phyloP scores from a whole-genome alignment of 345 rosid genomes.

The Anastatica hierochuntica region DNA sequence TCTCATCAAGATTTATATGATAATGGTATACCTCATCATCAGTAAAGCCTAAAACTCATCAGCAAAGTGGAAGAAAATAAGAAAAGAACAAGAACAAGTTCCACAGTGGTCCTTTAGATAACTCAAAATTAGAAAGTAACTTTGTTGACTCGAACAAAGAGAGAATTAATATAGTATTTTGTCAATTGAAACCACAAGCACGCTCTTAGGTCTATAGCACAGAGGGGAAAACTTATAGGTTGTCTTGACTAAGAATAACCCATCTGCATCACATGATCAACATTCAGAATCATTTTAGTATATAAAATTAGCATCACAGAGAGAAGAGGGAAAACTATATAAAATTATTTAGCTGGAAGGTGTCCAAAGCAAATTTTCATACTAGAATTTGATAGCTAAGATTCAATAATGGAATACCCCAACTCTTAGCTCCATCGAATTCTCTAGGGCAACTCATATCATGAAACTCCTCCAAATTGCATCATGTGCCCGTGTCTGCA shows the following conservation, averaged over 20 bases:
- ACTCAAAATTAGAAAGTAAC: not conserved
- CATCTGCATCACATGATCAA: slow-evolving; percentile 52
- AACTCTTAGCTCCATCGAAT: slow-evolving; percentile 30
- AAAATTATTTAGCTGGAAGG: too few species aligned
- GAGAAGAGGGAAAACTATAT: not conserved
- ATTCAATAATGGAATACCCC: slow-evolving; percentile 17
- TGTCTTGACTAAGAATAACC: slow-evolving; percentile 53
- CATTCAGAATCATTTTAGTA: not conserved
- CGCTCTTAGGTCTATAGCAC: not conserved
- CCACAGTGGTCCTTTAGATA: not conserved
- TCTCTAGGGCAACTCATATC: slow-evolving; percentile 26
- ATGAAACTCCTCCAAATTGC: slow-evolving; percentile 54
- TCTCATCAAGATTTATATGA: slow-evolving; percentile 49
- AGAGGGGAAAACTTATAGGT: slow-evolving; percentile 44
- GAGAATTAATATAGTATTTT: too few species aligned
- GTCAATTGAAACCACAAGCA: not conserved
- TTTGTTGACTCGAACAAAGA: too few species aligned
- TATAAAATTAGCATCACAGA: not conserved
- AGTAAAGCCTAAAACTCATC: slow-evolving; percentile 35
- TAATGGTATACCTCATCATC: slow-evolving; percentile 51
- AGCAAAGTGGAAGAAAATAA: not conserved
- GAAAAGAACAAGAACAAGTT: not conserved
- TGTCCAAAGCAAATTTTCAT: too few species aligned
- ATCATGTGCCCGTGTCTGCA: slow-evolving; percentile 66
- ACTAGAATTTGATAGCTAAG: too few species aligned